Base-by-base conservation (phyloP, 305 asterid species). In the Solanum hybrid region DNA sequence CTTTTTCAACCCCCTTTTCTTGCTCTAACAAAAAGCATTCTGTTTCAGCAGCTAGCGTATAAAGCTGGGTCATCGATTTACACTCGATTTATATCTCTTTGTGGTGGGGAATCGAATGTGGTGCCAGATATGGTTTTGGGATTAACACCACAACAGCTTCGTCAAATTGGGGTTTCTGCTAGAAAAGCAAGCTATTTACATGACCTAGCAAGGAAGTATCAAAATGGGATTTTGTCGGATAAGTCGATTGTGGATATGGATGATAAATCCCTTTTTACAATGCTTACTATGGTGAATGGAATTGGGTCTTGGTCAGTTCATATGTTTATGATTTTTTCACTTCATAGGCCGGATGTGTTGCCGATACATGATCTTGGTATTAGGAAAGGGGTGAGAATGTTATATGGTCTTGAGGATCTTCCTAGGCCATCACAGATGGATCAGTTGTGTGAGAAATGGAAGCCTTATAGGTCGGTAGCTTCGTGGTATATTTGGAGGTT, bases 271-370 rank as follows among this genome's bases (percentile, higher is more conserved):
- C 88, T 97, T 92, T 97, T 95, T 92, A 96, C 98, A 1, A 95
- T 97, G 99, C 96, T 97, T 10, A 94, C 98, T 2, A 97, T 97
- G 99, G 99, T 97, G 66, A 97, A 96, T 91, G 99, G 99, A 56
- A 96, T 97, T 79, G 99, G 99, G 42, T 94, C 99, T 1, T 97
- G 99, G 99, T 96, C 99, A 11, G 99, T 97, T 40, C 99, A 97
- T 86, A 96, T 97, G 99, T 97, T 97, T 89, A 97, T 97, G 99
- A 95, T 97, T 40, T 97, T 95, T 88, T 96, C 99, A 5, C 91
- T 97, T 89, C 98, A 96, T 60, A 93, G 99, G 88, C 99, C 99
- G 14, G 99, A 96, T 94, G 98, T 97, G 79, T 93, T 97, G 92
- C 99, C 99, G 0, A 96, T 95, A 36, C 97, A 98, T 72, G 99